These are phyloP conservation scores for Exidia glandulosa DNA, from an alignment of 768 basidiomycete genomes.

Conservation along the genomic window DNA sequence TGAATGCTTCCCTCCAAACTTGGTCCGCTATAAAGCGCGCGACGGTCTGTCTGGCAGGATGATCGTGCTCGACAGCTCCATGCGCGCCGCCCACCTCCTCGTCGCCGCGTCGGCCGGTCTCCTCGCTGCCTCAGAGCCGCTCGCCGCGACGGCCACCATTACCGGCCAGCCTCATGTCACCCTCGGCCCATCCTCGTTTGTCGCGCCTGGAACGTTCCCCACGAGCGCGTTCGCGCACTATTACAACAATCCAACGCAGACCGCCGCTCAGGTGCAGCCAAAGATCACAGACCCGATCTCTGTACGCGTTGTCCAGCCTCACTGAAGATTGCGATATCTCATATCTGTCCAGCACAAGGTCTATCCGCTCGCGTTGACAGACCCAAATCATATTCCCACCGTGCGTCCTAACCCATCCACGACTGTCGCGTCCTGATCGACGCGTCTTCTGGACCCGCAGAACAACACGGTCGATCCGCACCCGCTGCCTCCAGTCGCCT, in stretches of 20 bases:
- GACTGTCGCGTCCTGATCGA: background rate
- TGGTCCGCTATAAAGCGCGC: background rate
- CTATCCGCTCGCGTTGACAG: constrained; percentile 52
- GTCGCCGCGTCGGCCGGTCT: background rate
- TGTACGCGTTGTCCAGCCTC: constrained; percentile 23
- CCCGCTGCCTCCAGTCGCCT: constrained; percentile 48
- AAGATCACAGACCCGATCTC: constrained; percentile 62
- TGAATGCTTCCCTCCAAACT: no score
- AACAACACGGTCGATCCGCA: constrained; percentile 54
- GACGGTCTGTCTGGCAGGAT: background rate
- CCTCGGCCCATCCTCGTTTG: constrained; percentile 43
- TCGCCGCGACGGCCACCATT: constrained; percentile 23
- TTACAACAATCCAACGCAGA: constrained; percentile 64
- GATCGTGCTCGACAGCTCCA: background rate
- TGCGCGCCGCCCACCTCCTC: background rate
- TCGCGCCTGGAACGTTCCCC: constrained; percentile 53
- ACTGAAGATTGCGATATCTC: constrained; percentile 1
- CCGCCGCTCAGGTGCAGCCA: constrained; percentile 65
- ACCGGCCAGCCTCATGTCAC: constrained; percentile 30
- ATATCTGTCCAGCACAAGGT: constrained; percentile 33
- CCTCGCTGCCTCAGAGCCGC: constrained; percentile 27
- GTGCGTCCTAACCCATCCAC: constrained; percentile 15
- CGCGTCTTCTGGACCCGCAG: constrained; percentile 11
- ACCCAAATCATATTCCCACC: constrained; percentile 47
- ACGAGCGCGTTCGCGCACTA: constrained; percentile 53